Percentiles rank a stretch among this genome's conserved stretches.
Conservation (phyloP, 768 basidiomycete species). For the Pulveroboletus ravenelii region DNA sequence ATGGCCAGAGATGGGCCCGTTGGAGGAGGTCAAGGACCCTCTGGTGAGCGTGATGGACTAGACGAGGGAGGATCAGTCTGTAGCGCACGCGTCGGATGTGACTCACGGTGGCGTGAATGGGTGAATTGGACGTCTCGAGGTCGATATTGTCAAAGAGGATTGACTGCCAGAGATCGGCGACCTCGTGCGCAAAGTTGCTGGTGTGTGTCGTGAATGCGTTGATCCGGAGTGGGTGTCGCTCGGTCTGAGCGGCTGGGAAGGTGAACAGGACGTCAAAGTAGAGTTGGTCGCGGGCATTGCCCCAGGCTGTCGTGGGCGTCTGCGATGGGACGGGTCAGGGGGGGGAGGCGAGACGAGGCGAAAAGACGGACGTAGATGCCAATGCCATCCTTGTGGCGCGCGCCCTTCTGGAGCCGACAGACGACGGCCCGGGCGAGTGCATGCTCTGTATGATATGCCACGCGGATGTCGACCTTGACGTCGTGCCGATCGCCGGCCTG, state of each 20-base stretch:
- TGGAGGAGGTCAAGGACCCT: conserved; percentile 26
- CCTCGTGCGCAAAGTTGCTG: conserved; percentile 25
- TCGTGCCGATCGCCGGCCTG: conserved; percentile 13
- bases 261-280: conserved; percentile 28
- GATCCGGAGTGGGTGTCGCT: conserved; percentile 22
- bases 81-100: too few species aligned
- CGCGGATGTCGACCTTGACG: conserved; percentile 29
- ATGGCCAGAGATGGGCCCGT: conserved; percentile 35
- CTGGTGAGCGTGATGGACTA: conserved; percentile 31
- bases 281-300: conserved; percentile 9
- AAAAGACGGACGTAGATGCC: conserved; percentile 33
- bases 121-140: conserved; percentile 7
- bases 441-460: conserved; percentile 22
- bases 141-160: conserved; percentile 26
- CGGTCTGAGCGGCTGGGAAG: conserved; percentile 24
- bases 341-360: neutral
- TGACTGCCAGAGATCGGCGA: conserved; percentile 26
- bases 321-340: conserved; percentile 1
- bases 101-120: too few species aligned
- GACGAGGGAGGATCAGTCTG: neutral
- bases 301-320: conserved; percentile 11
- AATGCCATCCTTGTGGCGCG: conserved; percentile 27
- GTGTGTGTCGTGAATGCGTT: conserved; percentile 27
- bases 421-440: conserved; percentile 28
- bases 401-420: conserved; percentile 27